phyloP scores from a whole-genome alignment of 495 filamentous ascomycete genomes.

The Penicillium atrosanguineum region DNA sequence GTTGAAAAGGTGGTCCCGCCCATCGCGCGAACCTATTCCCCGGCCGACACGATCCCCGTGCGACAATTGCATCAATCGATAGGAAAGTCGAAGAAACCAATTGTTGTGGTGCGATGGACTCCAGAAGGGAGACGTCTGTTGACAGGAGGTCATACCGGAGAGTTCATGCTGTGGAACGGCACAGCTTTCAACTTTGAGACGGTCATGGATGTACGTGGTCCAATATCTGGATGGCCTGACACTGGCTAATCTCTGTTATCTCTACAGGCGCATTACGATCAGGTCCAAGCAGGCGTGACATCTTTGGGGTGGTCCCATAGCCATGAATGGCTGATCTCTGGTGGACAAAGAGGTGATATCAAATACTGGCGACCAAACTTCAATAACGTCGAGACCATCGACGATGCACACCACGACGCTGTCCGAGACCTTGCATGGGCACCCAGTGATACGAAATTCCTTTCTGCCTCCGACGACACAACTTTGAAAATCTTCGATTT shows the following conservation, averaged over 20 bases:
- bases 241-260: background rate
- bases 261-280: slow-evolving; percentile 73
- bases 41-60: slow-evolving; percentile 81
- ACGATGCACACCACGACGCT: slow-evolving; percentile 85
- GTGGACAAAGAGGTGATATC: slow-evolving; percentile 89
- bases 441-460: slow-evolving; percentile 91
- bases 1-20: slow-evolving; percentile 80
- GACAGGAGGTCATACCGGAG: slow-evolving; percentile 91
- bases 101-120: slow-evolving; percentile 97
- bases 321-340: slow-evolving; percentile 94
- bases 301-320: slow-evolving; percentile 86
- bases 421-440: slow-evolving; percentile 91
- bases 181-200: slow-evolving; percentile 99
- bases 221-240: background rate
- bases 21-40: slow-evolving; percentile 62
- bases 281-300: slow-evolving; percentile 71
- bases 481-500: slow-evolving; percentile 96
- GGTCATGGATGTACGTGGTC: slow-evolving; percentile 73
- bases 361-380: slow-evolving; percentile 99
- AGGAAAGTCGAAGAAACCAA: slow-evolving; percentile 95
- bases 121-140: slow-evolving; percentile 89
- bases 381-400: slow-evolving; percentile 94
- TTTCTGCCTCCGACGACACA: slow-evolving; percentile 92
- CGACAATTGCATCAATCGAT: slow-evolving; percentile 92
- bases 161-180: slow-evolving; percentile 98